These are phyloP conservation scores for Tillandsia fasciculata DNA, from an alignment of 176 grass and related monocot species.

Conservation along the genomic window DNA sequence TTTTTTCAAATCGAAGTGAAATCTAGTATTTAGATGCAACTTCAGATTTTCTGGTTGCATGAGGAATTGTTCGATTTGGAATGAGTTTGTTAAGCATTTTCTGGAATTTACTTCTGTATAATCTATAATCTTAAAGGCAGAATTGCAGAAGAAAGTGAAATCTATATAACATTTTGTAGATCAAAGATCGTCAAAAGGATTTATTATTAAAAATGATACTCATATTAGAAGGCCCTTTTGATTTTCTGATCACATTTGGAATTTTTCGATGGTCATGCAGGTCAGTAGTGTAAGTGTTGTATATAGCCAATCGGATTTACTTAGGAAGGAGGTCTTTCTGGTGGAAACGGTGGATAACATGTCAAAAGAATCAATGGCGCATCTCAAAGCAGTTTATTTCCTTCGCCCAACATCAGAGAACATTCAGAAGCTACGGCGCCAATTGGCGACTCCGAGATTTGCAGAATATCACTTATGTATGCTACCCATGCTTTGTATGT, in stretches of 20 bases:
- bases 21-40: background rate
- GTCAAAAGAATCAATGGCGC: slow-evolving; percentile 75
- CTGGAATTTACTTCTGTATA: too few relatives aligned
- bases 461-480: slow-evolving; percentile 86
- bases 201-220: too few relatives aligned
- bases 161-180: too few relatives aligned
- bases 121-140: too few relatives aligned
- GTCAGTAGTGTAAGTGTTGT: slow-evolving; percentile 93
- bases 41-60: background rate
- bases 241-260: background rate
- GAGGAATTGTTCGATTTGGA: too few relatives aligned
- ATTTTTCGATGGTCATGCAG: slow-evolving; percentile 19
- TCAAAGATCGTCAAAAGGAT: too few relatives aligned
- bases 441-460: slow-evolving; percentile 70
- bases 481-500: slow-evolving; percentile 5
- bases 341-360: slow-evolving; percentile 79
- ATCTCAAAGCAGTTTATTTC: slow-evolving; percentile 94
- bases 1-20: background rate
- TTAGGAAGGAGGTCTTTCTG: slow-evolving; percentile 93
- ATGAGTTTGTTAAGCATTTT: too few relatives aligned
- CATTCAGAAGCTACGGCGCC: slow-evolving; percentile 80
- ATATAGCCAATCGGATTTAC: slow-evolving; percentile 86
- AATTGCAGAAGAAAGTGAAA: too few relatives aligned
- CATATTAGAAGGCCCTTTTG: too few relatives aligned
- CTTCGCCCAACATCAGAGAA: slow-evolving; percentile 71